Evolutionary conservation across 768 basidiomycete species (phyloP), one percentile per base, ranked within the genome.

Genomic region (Psilocybe subaeruginosa): DNA sequence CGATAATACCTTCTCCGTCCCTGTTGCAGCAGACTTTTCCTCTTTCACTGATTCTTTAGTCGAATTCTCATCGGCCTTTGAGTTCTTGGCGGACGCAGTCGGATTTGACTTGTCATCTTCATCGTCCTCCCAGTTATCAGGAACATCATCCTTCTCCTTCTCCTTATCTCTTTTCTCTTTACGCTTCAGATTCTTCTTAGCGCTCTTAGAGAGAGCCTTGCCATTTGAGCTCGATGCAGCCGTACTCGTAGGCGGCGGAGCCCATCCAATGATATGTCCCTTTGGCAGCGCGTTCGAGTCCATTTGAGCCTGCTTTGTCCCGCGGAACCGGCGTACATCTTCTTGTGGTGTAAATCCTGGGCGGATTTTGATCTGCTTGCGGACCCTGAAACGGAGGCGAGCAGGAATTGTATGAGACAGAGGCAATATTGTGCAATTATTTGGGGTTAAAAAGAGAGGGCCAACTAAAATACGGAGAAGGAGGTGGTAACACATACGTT

Each of bases 331-430:
- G n/a, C 85, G 82, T 7, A 96, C 84, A 75, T 98, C 95, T 74
- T 98, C 95, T 75, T 95, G 93, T 0, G 95, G 95, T 4, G 93
- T 97, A 76, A 90, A 98, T 0, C 95, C 95, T 2, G 94, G 95
- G 29, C 95, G 83, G 64, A 98, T 89, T 78, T 90, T 95, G 59
- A 91, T 78, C 75, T 95, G 85, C 76, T 95, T 97, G 63, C 95
- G 89, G 35, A 93, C 74, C 51, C 95, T 97, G 73, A 54, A 60
- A 56, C 17, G 29, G 56, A 57, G n/a, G 37, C 49, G 59, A 43
- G 58, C 46, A 33, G 47, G 46, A 49, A 16, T 19, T 33, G n/a
- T n/a, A 48, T 57, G 45, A 57, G 47, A 57, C 30, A 48, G 31
- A 47, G 33, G 51, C 16, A 16, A 35, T 14, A 53, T 31, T 5